Percentiles rank a stretch among this genome's conserved stretches.
These are phyloP conservation scores for Colletotrichum simmondsii DNA, from an alignment of 2,329 filamentous ascomycete genomes.

Conservation along the genomic window DNA sequence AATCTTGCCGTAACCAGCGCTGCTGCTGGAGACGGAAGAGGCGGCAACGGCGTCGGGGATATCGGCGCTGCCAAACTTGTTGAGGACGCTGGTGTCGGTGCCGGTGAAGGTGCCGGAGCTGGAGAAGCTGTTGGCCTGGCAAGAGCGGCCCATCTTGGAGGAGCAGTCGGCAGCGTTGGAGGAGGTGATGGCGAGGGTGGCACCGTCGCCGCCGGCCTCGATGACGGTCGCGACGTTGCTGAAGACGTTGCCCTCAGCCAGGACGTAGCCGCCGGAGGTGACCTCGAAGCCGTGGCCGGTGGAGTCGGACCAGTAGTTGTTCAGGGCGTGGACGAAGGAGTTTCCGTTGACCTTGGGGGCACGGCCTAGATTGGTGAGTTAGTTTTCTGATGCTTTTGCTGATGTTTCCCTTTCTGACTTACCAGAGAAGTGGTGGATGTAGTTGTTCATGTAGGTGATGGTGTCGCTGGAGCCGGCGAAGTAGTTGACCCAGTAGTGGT, in stretches of 20 bases:
- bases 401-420: not conserved
- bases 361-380: constrained; percentile 46
- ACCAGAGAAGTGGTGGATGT: constrained; percentile 67
- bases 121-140: constrained; percentile 60
- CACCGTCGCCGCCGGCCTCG: constrained; percentile 38
- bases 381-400: not conserved
- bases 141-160: constrained; percentile 58
- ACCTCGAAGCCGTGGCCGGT: constrained; percentile 67
- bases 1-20: constrained; percentile 59
- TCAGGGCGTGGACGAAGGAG: constrained; percentile 67
- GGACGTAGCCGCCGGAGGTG: constrained; percentile 53
- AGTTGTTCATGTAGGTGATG: constrained; percentile 70
- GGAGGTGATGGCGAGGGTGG: constrained; percentile 24
- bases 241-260: constrained; percentile 69
- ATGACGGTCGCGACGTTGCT: constrained; percentile 59
- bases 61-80: constrained; percentile 59
- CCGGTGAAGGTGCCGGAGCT: constrained; percentile 50
- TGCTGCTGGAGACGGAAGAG: constrained; percentile 47
- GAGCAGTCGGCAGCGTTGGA: constrained; percentile 49
- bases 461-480: constrained; percentile 65
- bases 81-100: constrained; percentile 58
- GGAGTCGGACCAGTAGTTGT: constrained; percentile 70
- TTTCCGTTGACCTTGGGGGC: constrained; percentile 68
- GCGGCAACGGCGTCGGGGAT: constrained; percentile 43
- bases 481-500: constrained; percentile 71